Conservation (phyloP, 2,329 filamentous ascomycete species). For the Hypoxylon sp. region DNA sequence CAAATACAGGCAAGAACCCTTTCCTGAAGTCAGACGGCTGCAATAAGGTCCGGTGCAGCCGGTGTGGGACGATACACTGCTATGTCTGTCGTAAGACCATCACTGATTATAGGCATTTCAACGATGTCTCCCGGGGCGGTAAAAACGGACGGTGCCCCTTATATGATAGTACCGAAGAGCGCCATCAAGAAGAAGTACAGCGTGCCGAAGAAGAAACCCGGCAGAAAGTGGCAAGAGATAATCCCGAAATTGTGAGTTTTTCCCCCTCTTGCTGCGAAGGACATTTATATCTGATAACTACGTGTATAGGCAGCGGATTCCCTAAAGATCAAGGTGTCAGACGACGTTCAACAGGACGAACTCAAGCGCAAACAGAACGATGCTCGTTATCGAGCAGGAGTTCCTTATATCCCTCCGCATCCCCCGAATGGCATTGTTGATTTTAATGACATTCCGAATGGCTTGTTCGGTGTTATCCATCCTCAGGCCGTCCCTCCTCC, state of each 20-base stretch:
- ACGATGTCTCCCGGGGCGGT: slow-evolving; percentile 65
- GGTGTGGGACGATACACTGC: slow-evolving; percentile 71
- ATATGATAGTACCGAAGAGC: slow-evolving; percentile 73
- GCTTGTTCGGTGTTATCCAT: not conserved
- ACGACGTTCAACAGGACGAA: slow-evolving; percentile 64
- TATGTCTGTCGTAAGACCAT: slow-evolving; percentile 80
- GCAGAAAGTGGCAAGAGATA: slow-evolving; percentile 68
- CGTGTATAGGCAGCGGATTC: slow-evolving; percentile 61
- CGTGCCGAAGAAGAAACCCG: slow-evolving; percentile 72
- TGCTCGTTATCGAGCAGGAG: not conserved
- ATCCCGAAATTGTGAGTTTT: slow-evolving; percentile 69
- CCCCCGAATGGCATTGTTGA: not conserved
- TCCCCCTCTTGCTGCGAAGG: slow-evolving; percentile 14
- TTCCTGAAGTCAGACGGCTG: slow-evolving; percentile 86
- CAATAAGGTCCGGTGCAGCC: slow-evolving; percentile 84
- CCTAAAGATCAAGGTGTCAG: slow-evolving; percentile 72
- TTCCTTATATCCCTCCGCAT: not conserved
- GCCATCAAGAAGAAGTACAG: slow-evolving; percentile 75
- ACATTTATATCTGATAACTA: slow-evolving; percentile 38
- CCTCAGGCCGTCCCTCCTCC: not conserved
- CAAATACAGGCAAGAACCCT: slow-evolving; percentile 69
- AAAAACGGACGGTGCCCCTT: slow-evolving; percentile 74
- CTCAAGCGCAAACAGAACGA: slow-evolving; percentile 44
- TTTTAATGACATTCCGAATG: not conserved
- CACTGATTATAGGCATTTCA: slow-evolving; percentile 78